Evolutionary conservation across 768 basidiomycete genomes (phyloP).

Genomic region (Boletus subcaerulescens): DNA sequence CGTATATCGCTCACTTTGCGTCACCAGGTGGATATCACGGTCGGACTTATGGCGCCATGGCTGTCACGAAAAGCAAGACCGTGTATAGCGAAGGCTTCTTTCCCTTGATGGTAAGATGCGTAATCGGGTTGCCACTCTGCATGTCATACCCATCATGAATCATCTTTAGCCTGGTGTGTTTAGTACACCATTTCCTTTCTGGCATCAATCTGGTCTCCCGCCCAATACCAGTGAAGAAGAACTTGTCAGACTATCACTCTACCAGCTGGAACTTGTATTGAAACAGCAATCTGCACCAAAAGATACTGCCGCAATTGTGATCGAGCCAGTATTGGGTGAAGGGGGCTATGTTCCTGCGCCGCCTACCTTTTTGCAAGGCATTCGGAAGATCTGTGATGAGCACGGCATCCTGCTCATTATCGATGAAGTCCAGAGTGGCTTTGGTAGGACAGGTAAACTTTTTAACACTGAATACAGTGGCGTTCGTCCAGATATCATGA

Average conservation of each 20-base stretch:
- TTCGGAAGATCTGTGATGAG: constrained; percentile 83
- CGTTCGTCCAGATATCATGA: constrained; percentile 83
- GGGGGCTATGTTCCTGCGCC: constrained; percentile 95
- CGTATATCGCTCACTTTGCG: neutral
- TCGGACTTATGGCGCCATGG: constrained; percentile 90
- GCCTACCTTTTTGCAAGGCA: constrained; percentile 69
- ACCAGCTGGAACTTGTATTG: constrained; percentile 78
- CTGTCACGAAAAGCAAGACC: constrained; percentile 92
- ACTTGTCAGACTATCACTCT: constrained; percentile 62
- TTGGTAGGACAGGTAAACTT: constrained; percentile 80
- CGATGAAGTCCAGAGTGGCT: constrained; percentile 90
- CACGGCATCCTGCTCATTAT: constrained; percentile 81
- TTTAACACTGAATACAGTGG: constrained; percentile 83
- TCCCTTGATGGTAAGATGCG: constrained; percentile 72
- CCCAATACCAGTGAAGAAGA: constrained; percentile 52
- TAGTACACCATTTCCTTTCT: constrained; percentile 84
- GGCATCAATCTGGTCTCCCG: constrained; percentile 76
- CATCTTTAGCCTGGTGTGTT: constrained; percentile 72
- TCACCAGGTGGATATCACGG: constrained; percentile 80
- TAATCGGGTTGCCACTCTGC: neutral
- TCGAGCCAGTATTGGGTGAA: constrained; percentile 94
- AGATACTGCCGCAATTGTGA: constrained; percentile 90
- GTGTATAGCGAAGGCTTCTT: constrained; percentile 76
- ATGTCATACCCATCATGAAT: neutral
- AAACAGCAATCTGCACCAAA: constrained; percentile 76